A percentile compares a stretch with the other conserved stretches of the same genome.
Conservation (phyloP, 2,329 filamentous ascomycete species). For the Cytospora mali region DNA sequence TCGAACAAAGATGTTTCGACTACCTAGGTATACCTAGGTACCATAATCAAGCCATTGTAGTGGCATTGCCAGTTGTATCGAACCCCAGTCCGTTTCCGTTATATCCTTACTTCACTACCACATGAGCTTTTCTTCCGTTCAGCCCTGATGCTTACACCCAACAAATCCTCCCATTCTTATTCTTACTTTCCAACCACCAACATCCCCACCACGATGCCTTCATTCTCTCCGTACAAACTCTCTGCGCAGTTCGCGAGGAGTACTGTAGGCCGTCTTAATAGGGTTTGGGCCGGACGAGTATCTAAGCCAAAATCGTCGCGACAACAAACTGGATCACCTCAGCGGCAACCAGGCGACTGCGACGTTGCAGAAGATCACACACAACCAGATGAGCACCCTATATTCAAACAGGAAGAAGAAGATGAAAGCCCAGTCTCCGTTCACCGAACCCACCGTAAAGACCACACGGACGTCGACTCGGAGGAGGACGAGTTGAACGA, state of each 20-base stretch:
- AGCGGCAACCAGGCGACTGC: background rate
- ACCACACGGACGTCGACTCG: background rate
- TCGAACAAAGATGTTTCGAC: background rate
- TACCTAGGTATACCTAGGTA: too few species aligned
- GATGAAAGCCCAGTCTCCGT: background rate
- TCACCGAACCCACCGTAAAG: background rate
- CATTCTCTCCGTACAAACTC: constrained; percentile 18
- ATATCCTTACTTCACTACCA: background rate
- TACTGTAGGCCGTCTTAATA: background rate
- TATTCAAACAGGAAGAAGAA: constrained; percentile 22
- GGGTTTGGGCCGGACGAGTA: constrained; percentile 19
- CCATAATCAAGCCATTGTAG: background rate
- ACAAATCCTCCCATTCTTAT: constrained; percentile 10
- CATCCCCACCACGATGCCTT: constrained; percentile 8
- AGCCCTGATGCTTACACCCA: background rate
- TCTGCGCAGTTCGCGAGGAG: constrained; percentile 10
- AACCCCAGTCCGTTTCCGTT: background rate
- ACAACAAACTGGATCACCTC: background rate
- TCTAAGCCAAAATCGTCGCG: constrained; percentile 6
- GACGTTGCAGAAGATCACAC: background rate
- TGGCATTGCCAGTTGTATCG: background rate
- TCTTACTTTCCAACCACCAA: background rate
- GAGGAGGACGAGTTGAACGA: constrained; percentile 1
- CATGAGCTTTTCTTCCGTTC: constrained; percentile 6
- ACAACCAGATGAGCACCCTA: background rate